Evolutionary conservation across 495 filamentous ascomycete genomes (phyloP).

Genomic region (Friedmanniomyces simplex): DNA sequence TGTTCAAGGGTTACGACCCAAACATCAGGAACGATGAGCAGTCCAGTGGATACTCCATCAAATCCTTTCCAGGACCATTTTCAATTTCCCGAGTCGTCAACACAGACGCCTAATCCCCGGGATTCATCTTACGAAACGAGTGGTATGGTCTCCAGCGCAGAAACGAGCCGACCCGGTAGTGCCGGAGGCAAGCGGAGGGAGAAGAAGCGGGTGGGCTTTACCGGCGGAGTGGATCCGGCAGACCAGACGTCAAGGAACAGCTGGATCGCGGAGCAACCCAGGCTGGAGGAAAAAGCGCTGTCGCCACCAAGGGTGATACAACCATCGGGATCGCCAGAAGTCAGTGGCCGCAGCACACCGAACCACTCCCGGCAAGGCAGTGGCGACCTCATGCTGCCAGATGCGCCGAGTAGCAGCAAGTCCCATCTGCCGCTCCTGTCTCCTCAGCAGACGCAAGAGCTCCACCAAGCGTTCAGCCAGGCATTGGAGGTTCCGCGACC

Average conservation of each 20-base stretch:
- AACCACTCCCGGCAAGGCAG: conserved; percentile 13
- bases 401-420: neutral
- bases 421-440: conserved; percentile 15
- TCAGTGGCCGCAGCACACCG: neutral
- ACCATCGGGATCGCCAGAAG: neutral
- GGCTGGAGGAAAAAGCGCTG: neutral
- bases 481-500: conserved; percentile 10
- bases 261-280: conserved; percentile 1
- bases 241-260: conserved; percentile 4
- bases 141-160: conserved; percentile 10
- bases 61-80: conserved; percentile 8
- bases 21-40: neutral
- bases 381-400: conserved; percentile 9
- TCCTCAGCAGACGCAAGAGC: conserved; percentile 13
- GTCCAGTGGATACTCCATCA: neutral
- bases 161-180: conserved; percentile 14
- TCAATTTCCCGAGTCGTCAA: neutral
- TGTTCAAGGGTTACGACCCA: neutral
- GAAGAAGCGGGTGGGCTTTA: conserved; percentile 24
- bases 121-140: conserved; percentile 1
- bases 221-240: conserved; percentile 3
- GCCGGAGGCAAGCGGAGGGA: conserved; percentile 14
- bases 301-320: neutral
- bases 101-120: neutral
- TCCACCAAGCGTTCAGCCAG: conserved; percentile 6